Base-by-base conservation (phyloP, 1,284 basidiomycete genomes). In the Ceratobasidium theobromae region DNA sequence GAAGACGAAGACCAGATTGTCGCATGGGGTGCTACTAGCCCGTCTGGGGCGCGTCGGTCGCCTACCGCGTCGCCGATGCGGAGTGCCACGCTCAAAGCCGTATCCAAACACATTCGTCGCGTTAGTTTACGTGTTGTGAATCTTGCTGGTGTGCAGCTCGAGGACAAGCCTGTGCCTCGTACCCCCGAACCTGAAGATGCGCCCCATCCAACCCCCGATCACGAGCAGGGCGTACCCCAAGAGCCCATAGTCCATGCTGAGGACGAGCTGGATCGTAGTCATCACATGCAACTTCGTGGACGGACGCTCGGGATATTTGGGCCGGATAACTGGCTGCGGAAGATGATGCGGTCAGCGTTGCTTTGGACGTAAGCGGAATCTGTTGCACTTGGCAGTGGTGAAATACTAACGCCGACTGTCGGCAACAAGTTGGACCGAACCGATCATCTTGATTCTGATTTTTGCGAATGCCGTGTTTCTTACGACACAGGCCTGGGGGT, bases 61-160 rank as follows among this genome's bases (percentile, higher is more conserved):
- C 30, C 33, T 8, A 45, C 32, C 8, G 49, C 60, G 1, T 64
- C 60, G 25, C 60, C 60, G n/a, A 64, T 64, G 60, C 48, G 60
- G 5, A 64, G 60, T 27, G 48, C 60, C 14, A 64, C 57, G 27
- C 57, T 62, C 41, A 62, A 67, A 71, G 79, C 79, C 27, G 80
- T 89, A 51, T 83, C 84, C 32, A 80, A 80, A 64, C 84, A 79
- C 67, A 70, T 95, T 4, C 79, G 85, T n/a, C 80, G 88, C 16
- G 85, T 86, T 48, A 93, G 91, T 33, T 76, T 90, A 55, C 84
- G 94, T 21, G 92, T 97, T 16, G 92, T 93, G 38, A 93, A 93
- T 74, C 77, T 94, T 53, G 86, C 85, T 38, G 86, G 85, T 3
- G 78, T 66, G 9, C 67, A 67, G 6, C 71, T 87, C 49, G 85